These are phyloP conservation scores for Zasmidium angulare DNA, from an alignment of 2,329 filamentous ascomycete genomes.

Conservation along the genomic window DNA sequence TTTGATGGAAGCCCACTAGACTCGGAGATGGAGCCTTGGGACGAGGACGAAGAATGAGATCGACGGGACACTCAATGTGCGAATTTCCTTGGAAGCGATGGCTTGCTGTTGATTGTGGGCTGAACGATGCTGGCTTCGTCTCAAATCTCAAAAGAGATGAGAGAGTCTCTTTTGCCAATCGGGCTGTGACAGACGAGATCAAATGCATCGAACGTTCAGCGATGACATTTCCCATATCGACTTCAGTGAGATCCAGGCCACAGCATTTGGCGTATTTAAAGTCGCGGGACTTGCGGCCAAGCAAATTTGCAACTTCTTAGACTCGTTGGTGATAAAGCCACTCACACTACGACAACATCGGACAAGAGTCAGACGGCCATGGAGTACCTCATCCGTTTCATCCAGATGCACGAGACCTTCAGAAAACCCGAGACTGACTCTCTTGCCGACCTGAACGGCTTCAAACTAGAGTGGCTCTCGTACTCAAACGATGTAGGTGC, in stretches of 20 bases:
- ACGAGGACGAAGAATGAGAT: not conserved
- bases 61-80: too few species aligned
- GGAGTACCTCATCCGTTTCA: conserved; percentile 87
- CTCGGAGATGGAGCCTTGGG: not conserved
- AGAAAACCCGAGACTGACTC: conserved; percentile 80
- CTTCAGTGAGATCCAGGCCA: not conserved
- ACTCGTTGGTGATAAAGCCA: too few species aligned
- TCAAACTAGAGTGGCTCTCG: conserved; percentile 69
- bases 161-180: too few species aligned
- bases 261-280: not conserved
- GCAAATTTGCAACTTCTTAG: not conserved
- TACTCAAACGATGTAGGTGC: conserved; percentile 71
- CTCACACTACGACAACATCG: not conserved
- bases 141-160: too few species aligned
- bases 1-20: not conserved
- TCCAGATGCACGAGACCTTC: conserved; percentile 88
- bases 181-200: too few species aligned
- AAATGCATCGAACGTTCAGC: too few species aligned
- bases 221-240: not conserved
- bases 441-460: conserved; percentile 66
- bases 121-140: too few species aligned
- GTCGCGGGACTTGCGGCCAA: not conserved
- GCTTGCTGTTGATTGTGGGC: too few species aligned
- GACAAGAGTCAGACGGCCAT: conserved; percentile 35
- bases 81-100: too few species aligned